Evolutionary conservation across 805 yeast species (phyloP), one percentile per base, ranked within the genome.

Genomic region (Torulaspora quercuum): DNA sequence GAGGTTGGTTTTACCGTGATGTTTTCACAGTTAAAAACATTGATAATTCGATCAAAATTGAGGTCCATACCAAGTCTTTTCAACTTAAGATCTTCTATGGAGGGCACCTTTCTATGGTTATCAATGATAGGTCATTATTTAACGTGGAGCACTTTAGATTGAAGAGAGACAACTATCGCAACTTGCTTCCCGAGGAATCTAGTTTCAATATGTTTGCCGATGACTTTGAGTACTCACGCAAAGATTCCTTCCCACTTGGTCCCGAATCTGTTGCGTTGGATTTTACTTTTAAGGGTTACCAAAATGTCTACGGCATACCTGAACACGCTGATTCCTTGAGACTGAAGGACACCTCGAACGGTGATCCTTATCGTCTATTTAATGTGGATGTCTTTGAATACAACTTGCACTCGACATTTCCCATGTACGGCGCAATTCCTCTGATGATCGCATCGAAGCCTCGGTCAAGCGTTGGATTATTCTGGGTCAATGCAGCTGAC

Each of bases 351-450:
- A 89, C 97, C 0, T 36, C 59, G 2, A 48, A 44, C 2, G 44
- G 53, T 1, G 83, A 80, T 37, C 97, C 97, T 2, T 92, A 92
- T 60, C 71, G 98, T 29, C 66, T 92, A 27, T 92, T 65, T 68
- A 90, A 92, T 50, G 97, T 89, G 18, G 99, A 92, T 58, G 90
- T 90, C 22, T 92, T 92, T 62, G 97, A 92, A 61, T 92, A 92
- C 57, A 94, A 85, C 49, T 70, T 80, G 2, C 76, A 84, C 44
- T 81, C 95, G 24, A 77, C 79, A 38, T 69, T 82, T 70, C 87
- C 97, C 29, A 88, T 89, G 95, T 92, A 92, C 55, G 99, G 99
- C 1, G 69, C 95, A 0, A 86, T 92, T 49, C 98, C 99, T 3
- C 77, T 89, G 29, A 70, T 92, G 73, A 64, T 86, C 33, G 92